Base-by-base conservation (phyloP, 163 green algal species). In the Coccomyxa subellipsoidea region DNA sequence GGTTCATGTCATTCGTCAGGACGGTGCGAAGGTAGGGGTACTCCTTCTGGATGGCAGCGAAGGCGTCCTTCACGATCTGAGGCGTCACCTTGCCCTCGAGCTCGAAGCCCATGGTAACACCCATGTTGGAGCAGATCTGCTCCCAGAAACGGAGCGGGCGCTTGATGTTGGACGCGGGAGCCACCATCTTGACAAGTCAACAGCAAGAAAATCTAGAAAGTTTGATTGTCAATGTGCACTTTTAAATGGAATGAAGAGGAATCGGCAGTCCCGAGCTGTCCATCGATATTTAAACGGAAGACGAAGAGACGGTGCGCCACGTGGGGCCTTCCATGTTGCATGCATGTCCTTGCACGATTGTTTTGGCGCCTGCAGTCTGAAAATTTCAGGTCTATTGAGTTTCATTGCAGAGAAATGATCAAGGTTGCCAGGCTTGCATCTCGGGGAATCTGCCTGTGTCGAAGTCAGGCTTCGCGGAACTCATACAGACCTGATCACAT, bases 111-210 rank as follows among this genome's bases (percentile, higher is more conserved):
- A 77, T 21, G 29, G 40, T 80, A 1, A 82, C 32, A 39, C 76
- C 80, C 40, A 80, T 82, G 32, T 36, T 77, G 69, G 39, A 72
- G 29, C 82, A 80, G n/a, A 85, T 69, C 77, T 82, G 77, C 34
- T 73, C 66, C 66, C 66, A 73, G 66, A 73, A 73, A n/a, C 66
- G 66, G 66, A 73, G 66, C 66, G 66, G 66, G 29, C 66, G 27
- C 66, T n/a, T 73, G 66, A 36, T 34, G 66, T 32, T 36, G 29
- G 27, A 18, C 10, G 27, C 66, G 21, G 66, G 66, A n/a, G 66
- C 66, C 66, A 73, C 66, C 66, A 73, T 73, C 10, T 4, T 73
- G n/a, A n/a, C n/a, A n/a, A 35, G 59, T 34, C 32, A 73, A 35
- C 5, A 7, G 3, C 1, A 18, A 59, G 4, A 59, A 59, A 59